A percentile compares a stretch with the other conserved stretches of the same genome.
Conservation (phyloP, 2,329 filamentous ascomycete species). For the Cordyceps pruinosa region DNA sequence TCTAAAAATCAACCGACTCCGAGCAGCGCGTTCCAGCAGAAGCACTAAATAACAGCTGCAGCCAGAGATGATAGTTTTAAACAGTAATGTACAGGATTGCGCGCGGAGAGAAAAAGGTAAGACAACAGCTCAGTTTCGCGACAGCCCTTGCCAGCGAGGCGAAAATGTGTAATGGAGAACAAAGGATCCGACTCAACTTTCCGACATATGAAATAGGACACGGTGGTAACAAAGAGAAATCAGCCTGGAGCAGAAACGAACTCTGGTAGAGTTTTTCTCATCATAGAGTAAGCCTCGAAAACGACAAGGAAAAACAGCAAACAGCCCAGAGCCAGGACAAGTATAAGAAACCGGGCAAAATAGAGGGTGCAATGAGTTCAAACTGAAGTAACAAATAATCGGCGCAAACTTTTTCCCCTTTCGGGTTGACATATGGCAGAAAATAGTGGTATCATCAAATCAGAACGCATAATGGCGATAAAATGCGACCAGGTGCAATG, state of each 20-base stretch:
- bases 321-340: not conserved
- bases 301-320: not conserved
- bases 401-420: slow-evolving; percentile 12
- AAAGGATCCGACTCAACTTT: slow-evolving; percentile 4
- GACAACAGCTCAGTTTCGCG: slow-evolving; percentile 5
- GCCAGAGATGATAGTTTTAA: slow-evolving; percentile 36
- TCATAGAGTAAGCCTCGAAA: not conserved
- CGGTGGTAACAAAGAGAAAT: not conserved
- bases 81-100: slow-evolving; percentile 50
- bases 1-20: slow-evolving; percentile 9
- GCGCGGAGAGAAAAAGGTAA: slow-evolving; percentile 12
- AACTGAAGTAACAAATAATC: not conserved
- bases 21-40: slow-evolving; percentile 22
- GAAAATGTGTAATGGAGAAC: slow-evolving; percentile 1
- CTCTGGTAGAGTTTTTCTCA: not conserved
- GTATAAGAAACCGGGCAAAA: not conserved
- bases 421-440: slow-evolving; percentile 18
- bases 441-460: slow-evolving; percentile 14
- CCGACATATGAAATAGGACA: slow-evolving; percentile 4
- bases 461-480: slow-evolving; percentile 12
- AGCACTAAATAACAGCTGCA: slow-evolving; percentile 34
- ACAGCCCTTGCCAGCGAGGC: slow-evolving; percentile 9
- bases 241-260: slow-evolving; percentile 2
- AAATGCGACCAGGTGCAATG: slow-evolving; percentile 6
- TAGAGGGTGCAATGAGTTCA: slow-evolving; percentile 20